Evolutionary conservation across 164 flowering plant genomes (phyloP).

Genomic region (Vitis labrusca): DNA sequence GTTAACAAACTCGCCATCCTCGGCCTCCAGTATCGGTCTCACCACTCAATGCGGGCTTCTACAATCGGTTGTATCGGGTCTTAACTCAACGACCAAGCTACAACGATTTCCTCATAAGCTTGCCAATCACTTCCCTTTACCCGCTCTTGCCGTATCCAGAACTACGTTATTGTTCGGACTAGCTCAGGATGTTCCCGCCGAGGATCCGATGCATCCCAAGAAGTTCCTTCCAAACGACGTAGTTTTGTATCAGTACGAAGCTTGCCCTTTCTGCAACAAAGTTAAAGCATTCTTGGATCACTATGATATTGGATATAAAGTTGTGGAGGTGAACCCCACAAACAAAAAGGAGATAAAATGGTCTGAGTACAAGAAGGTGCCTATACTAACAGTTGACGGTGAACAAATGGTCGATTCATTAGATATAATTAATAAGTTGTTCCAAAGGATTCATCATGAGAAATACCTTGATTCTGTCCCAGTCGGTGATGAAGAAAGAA

Average conservation of each 20-base stretch:
- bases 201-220: conserved; percentile 41
- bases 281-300: conserved; percentile 93
- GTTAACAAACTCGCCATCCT: no score
- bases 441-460: conserved; percentile 39
- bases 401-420: conserved; percentile 85
- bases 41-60: no score
- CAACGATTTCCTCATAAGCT: conserved; percentile 7
- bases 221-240: conserved; percentile 60
- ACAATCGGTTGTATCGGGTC: no score
- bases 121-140: conserved; percentile 12
- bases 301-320: conserved; percentile 77
- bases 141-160: conserved; percentile 36
- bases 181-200: conserved; percentile 49
- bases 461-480: conserved; percentile 9
- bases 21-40: no score
- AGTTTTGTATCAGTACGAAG: conserved; percentile 95
- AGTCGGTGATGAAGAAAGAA: conserved; percentile 42
- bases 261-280: conserved; percentile 98
- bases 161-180: conserved; percentile 43
- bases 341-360: conserved; percentile 93
- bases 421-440: conserved; percentile 70
- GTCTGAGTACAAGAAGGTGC: conserved; percentile 96
- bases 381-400: conserved; percentile 82
- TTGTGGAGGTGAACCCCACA: conserved; percentile 95
- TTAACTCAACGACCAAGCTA: no score